phyloP scores from a whole-genome alignment of 768 basidiomycete genomes.

The Cantharellus cinnabarinus region DNA sequence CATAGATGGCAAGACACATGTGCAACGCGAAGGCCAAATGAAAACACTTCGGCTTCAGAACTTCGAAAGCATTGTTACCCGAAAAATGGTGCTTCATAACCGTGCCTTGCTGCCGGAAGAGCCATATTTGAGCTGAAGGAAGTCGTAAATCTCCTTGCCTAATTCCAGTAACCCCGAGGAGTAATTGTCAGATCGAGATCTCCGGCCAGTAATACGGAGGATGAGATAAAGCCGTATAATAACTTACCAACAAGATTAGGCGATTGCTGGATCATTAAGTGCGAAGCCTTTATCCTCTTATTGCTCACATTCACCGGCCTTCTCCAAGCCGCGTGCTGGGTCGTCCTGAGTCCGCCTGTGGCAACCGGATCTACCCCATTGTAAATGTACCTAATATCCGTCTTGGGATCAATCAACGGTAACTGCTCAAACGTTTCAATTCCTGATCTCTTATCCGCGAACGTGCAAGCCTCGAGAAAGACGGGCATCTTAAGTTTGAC shows the following conservation, averaged over 20 bases:
- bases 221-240: no score
- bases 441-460: constrained; percentile 24
- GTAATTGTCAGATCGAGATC: no score
- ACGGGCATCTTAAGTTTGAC: constrained; percentile 45
- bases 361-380: constrained; percentile 24
- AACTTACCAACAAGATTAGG: no score
- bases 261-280: no score
- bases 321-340: constrained; percentile 16
- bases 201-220: no score
- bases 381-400: constrained; percentile 35
- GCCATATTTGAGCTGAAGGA: not conserved
- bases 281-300: constrained; percentile 10
- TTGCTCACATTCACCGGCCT: constrained; percentile 19
- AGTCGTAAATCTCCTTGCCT: not conserved
- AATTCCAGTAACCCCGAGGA: not conserved
- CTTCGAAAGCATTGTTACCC: no score
- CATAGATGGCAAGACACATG: no score
- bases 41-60: no score
- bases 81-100: not conserved
- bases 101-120: not conserved
- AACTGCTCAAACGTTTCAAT: constrained; percentile 22
- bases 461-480: constrained; percentile 38
- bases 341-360: constrained; percentile 12
- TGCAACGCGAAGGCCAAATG: no score
- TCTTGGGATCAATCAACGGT: constrained; percentile 24